Base-by-base conservation (phyloP, 345 rosid genomes). In the Pistacia integerrima region DNA sequence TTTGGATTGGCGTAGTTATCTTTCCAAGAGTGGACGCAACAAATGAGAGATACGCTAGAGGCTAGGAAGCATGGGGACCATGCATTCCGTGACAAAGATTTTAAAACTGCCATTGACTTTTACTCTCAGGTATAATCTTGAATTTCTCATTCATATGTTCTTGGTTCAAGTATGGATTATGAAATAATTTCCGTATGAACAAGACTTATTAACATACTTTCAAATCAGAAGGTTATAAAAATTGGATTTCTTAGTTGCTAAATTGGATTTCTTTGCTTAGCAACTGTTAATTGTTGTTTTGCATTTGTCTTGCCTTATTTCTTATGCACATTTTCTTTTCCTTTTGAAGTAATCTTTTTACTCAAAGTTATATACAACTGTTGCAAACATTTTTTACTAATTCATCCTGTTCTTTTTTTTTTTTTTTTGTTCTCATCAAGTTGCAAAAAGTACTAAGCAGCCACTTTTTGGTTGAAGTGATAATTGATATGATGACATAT, bases 1-100 rank as follows among this genome's bases (percentile, higher is more conserved):
- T 73, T 74, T 66, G 51, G 76, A 73, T 70, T 76, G 74, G 72
- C 35, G 77, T 84, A 94, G 99, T 83, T 94, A 80, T 94, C 98
- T 80, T 94, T 94, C 83, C 93, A 92, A 90, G 99, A 97, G 79
- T 94, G 98, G 98, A 94, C 98, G 2, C 99, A 94, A 72, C 99
- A 91, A 78, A 97, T 97, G 94, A 88, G 93, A 81, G 99, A 97
- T 66, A 89, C 89, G 97, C 86, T 94, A 66, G 98, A 97, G 64
- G 92, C 96, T 25, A 89, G 98, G 72, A 94, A 94, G 86, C 94
- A 91, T 3, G 98, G 99, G 59, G 99, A 97, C 81, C 87, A 72
- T 74, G 92, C 98, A 44, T 97, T 97, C 80, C 96, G 98, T 4
- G 98, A 97, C 74, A 94, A 89, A 88, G 98, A 97, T 85, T 94